Evolutionary conservation across 2,329 filamentous ascomycete species (phyloP).

Genomic region (Fusarium aywerte): DNA sequence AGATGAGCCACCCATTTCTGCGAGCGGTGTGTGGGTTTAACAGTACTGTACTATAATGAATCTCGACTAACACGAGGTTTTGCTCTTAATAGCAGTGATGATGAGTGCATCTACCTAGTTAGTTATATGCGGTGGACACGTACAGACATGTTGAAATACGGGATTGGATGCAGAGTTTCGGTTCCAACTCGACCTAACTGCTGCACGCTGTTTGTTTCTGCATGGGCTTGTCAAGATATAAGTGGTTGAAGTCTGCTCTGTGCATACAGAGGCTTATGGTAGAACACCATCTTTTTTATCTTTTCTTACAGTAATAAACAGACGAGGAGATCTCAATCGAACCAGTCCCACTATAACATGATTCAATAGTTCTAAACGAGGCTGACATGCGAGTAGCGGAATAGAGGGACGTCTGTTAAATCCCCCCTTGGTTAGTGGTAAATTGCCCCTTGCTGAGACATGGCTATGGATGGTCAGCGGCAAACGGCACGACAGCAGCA

Average conservation of each 20-base stretch:
- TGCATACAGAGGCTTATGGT: conserved; percentile 31
- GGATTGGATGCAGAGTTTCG: conserved; percentile 21
- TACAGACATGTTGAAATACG: conserved; percentile 18
- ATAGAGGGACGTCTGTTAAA: conserved; percentile 13
- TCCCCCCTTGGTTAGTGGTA: conserved; percentile 2
- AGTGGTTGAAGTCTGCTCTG: conserved; percentile 17
- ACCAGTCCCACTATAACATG: background rate
- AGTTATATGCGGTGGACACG: conserved; percentile 32
- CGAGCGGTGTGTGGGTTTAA: conserved; percentile 33
- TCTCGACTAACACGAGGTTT: conserved; percentile 16
- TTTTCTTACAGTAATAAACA: no score
- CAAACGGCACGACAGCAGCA: background rate
- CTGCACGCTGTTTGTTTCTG: conserved; percentile 7
- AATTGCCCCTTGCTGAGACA: conserved; percentile 26
- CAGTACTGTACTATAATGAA: conserved; percentile 16
- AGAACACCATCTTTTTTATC: conserved; percentile 31
- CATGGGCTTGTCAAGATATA: conserved; percentile 17
- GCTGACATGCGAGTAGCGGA: conserved; percentile 5
- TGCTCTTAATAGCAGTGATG: background rate
- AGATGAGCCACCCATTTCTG: conserved; percentile 18
- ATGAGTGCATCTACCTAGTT: conserved; percentile 12
- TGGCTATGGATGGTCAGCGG: background rate
- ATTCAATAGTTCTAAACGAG: conserved; percentile 26
- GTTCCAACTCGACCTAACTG: background rate
- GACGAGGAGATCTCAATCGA: conserved; percentile 8